Conservation (phyloP, 2,329 filamentous ascomycete genomes). For the Calonectria crousiana region DNA sequence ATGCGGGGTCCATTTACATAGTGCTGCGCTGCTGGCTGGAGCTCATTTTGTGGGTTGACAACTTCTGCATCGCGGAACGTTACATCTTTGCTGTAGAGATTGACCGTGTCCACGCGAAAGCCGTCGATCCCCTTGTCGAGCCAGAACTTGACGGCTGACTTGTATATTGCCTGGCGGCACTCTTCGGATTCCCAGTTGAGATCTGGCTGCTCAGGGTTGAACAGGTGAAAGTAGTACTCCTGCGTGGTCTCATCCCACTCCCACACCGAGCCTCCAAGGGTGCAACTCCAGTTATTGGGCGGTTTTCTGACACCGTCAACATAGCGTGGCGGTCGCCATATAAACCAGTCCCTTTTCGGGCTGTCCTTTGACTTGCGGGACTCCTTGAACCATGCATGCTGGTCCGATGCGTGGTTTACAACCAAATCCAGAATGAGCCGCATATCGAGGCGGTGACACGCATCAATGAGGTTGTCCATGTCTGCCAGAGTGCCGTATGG, state of each 20-base stretch:
- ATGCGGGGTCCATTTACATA: slow-evolving; percentile 77
- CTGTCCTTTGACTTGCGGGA: slow-evolving; percentile 30
- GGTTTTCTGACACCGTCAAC: slow-evolving; percentile 67
- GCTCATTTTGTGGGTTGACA: too few relatives aligned
- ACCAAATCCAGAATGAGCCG: slow-evolving; percentile 39
- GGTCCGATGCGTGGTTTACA: slow-evolving; percentile 39
- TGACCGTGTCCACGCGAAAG: slow-evolving; percentile 80
- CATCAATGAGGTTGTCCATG: slow-evolving; percentile 31
- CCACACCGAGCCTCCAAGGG: slow-evolving; percentile 66
- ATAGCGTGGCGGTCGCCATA: slow-evolving; percentile 66
- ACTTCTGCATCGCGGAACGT: slow-evolving; percentile 67
- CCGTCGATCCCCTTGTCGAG: slow-evolving; percentile 78
- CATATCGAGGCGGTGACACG: slow-evolving; percentile 38
- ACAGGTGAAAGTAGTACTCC: slow-evolving; percentile 84
- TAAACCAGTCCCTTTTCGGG: slow-evolving; percentile 70
- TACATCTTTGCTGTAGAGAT: slow-evolving; percentile 76
- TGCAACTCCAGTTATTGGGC: slow-evolving; percentile 80
- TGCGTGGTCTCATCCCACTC: slow-evolving; percentile 76
- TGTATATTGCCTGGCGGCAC: slow-evolving; percentile 77
- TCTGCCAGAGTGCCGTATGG: slow-evolving; percentile 39
- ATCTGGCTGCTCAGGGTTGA: slow-evolving; percentile 81
- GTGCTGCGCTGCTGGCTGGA: slow-evolving; percentile 51
- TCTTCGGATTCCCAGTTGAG: slow-evolving; percentile 84
- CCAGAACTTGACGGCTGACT: slow-evolving; percentile 82
- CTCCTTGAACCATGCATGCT: slow-evolving; percentile 41